Evolutionary conservation across 176 grass and related monocot species (phyloP).

Genomic region (Elymus sibiricus): DNA sequence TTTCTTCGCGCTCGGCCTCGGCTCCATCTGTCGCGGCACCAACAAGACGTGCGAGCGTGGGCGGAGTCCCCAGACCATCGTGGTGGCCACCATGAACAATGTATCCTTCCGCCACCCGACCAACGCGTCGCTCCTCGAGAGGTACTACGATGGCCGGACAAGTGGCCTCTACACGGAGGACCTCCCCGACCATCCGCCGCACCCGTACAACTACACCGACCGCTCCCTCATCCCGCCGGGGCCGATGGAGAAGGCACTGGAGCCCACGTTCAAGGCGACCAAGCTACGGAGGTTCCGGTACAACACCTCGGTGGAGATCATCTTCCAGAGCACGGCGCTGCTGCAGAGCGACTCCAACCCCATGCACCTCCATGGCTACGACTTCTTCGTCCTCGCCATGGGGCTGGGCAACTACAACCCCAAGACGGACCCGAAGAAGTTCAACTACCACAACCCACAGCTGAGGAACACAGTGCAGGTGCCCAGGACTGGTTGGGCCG

Average conservation of each 20-base stretch:
- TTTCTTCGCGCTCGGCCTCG: slow-evolving; percentile 25
- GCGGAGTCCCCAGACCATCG: neutral
- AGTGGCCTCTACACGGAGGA: slow-evolving; percentile 17
- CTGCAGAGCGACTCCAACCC: slow-evolving; percentile 58
- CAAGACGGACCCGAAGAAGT: slow-evolving; percentile 37
- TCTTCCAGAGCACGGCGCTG: slow-evolving; percentile 11
- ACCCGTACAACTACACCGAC: slow-evolving; percentile 52
- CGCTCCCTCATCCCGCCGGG: neutral
- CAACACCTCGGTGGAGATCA: slow-evolving; percentile 28
- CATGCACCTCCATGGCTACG: slow-evolving; percentile 59
- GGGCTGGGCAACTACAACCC: slow-evolving; percentile 45
- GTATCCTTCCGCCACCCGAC: slow-evolving; percentile 34
- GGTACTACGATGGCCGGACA: slow-evolving; percentile 29
- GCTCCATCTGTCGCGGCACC: slow-evolving; percentile 13
- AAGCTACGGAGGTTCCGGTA: slow-evolving; percentile 45
- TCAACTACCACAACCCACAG: slow-evolving; percentile 52
- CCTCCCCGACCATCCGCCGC: slow-evolving; percentile 31
- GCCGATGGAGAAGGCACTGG: neutral
- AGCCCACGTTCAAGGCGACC: slow-evolving; percentile 38
- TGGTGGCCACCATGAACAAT: slow-evolving; percentile 68
- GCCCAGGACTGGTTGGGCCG: neutral
- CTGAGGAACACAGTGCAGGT: slow-evolving; percentile 9
- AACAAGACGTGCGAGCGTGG: neutral
- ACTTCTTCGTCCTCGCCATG: slow-evolving; percentile 2
- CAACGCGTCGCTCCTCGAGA: slow-evolving; percentile 29